Evolutionary conservation across 768 basidiomycete genomes (phyloP).

Genomic region (Fomitopsis serialis): DNA sequence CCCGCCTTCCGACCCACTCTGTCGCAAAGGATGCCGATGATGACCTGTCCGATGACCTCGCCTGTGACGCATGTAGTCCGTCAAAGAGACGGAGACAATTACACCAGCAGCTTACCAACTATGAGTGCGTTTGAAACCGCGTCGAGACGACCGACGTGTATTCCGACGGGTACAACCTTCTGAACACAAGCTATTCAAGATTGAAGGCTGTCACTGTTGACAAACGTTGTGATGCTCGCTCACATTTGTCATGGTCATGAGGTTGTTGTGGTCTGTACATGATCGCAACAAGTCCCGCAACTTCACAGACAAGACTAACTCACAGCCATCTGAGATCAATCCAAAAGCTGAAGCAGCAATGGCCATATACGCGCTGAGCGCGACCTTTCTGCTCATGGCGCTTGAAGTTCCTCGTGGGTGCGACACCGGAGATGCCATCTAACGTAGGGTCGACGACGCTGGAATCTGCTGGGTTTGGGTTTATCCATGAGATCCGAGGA

Average conservation of each 20-base stretch:
- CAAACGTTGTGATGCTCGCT: too few species aligned
- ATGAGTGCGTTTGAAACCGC: conserved; percentile 67
- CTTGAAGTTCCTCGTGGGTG: background rate
- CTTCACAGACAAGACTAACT: conserved; percentile 29
- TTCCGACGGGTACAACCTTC: conserved; percentile 51
- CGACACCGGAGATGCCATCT: too few species aligned
- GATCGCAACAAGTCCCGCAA: conserved; percentile 50
- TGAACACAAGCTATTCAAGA: conserved; percentile 55
- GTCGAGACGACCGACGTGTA: conserved; percentile 63
- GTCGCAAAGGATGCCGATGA: conserved; percentile 67
- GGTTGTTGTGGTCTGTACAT: conserved; percentile 70
- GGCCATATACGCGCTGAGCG: conserved; percentile 54
- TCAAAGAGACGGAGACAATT: background rate
- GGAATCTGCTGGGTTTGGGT: too few species aligned
- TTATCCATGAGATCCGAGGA: too few species aligned
- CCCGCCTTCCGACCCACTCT: conserved; percentile 70
- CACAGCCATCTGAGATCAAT: conserved; percentile 38
- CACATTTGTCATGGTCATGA: conserved; percentile 69
- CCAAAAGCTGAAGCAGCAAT: conserved; percentile 64
- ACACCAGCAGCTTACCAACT: conserved; percentile 41
- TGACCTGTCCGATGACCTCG: conserved; percentile 54
- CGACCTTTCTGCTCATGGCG: conserved; percentile 28
- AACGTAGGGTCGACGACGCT: too few species aligned
- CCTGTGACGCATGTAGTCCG: conserved; percentile 27
- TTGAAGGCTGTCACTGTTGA: too few species aligned